Percentiles rank a stretch among this genome's conserved stretches.
Evolutionary conservation across 129 eudicot genomes (phyloP).

Genomic region (Artemisia argyi): DNA sequence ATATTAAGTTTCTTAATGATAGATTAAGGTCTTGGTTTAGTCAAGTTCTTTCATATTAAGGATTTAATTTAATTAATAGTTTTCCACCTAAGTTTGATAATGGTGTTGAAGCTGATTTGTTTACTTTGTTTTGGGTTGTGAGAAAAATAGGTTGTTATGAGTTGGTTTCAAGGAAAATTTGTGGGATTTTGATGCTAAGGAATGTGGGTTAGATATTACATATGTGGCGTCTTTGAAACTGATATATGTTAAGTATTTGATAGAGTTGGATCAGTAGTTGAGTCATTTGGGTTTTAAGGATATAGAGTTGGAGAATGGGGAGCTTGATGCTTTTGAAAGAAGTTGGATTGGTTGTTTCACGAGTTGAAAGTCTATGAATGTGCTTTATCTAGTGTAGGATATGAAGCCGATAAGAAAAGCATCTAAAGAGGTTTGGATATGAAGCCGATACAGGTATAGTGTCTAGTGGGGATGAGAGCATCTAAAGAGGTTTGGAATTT

Average conservation of each 20-base stretch:
- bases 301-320: conserved; percentile 27
- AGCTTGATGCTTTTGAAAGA: conserved; percentile 36
- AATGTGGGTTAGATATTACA: conserved; percentile 48
- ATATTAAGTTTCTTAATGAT: conserved; percentile 30
- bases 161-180: conserved; percentile 48
- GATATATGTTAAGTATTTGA: conserved; percentile 58
- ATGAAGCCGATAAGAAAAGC: conserved; percentile 14
- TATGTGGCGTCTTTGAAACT: conserved; percentile 51
- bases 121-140: conserved; percentile 65
- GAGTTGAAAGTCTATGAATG: conserved; percentile 41
- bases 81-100: conserved; percentile 59
- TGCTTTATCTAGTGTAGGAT: conserved; percentile 12
- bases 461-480: conserved; percentile 17
- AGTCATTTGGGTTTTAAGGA: conserved; percentile 29
- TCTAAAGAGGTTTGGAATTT: neutral
- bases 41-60: conserved; percentile 52
- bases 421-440: neutral
- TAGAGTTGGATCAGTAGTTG: conserved; percentile 64
- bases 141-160: conserved; percentile 54
- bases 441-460: conserved; percentile 15
- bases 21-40: conserved; percentile 59
- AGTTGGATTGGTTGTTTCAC: conserved; percentile 42
- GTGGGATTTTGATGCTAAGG: conserved; percentile 69
- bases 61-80: conserved; percentile 34
- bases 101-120: conserved; percentile 63